Base-by-base conservation (phyloP, 176 grass and related monocot genomes). In the Elaeis guineensis region DNA sequence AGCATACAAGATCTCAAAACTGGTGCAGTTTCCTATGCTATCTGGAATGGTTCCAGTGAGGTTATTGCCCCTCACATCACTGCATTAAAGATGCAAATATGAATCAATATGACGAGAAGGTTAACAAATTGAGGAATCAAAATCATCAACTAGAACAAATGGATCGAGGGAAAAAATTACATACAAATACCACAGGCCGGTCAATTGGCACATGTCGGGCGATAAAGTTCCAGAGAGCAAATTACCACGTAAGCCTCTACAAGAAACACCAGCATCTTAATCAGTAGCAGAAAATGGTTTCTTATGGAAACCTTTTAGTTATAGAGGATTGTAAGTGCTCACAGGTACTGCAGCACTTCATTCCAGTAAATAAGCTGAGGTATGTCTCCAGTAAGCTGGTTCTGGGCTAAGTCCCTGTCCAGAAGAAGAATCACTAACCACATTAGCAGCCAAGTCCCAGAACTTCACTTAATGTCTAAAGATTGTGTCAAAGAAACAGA, bases 161-260 rank as follows among this genome's bases (percentile, higher is more conserved):
- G 21, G 18, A 25, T 16, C 44, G 56, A 55, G 6, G 62, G 12
- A 63, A 21, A 44, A 9, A 20, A 17, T 16, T n/a, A 91, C 94
- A 81, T 81, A 98, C 94, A 98, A 98, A 66, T 98, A 98, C 94
- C 94, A 98, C 71, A 98, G 82, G 55, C 88, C 94, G 54, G 94
- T 98, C 48, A 98, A 58, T 66, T 98, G 94, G 73, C 94, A 98
- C 84, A 98, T 89, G 58, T 98, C 94, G 61, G 94, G 72, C 35
- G 94, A 98, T 63, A 98, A 59, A 21, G 76, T 85, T 75, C 94
- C 94, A 51, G 88, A 89, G 4, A 98, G 72, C 5, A 70, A 83
- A 52, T 98, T 98, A 61, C 81, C 88, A 64, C 94, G 86, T 70
- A 98, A 79, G 35, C 94, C 88, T 74, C 94, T 98, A 32, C 15